Base-by-base conservation (phyloP, 176 grass and related monocot species). In the Bonia amplexicaulis region DNA sequence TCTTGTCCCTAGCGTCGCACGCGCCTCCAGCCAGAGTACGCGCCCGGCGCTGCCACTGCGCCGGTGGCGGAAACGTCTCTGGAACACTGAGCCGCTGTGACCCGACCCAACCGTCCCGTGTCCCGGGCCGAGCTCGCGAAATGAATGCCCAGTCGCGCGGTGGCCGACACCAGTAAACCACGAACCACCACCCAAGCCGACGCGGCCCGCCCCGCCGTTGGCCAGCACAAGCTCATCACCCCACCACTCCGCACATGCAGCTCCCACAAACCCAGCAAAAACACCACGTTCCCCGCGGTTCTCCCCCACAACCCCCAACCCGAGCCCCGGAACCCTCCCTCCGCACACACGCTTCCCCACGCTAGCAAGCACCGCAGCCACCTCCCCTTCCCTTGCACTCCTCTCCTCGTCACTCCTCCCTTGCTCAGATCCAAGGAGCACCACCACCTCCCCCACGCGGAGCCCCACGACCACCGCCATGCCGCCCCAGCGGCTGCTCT, bases 181-280 rank as follows among this genome's bases (percentile, higher is more conserved):
- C n/a, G n/a, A n/a, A n/a, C n/a, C n/a, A n/a, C n/a, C n/a, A 74
- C 82, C 74, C 57, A 27, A 76, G 44, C 8, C 22, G 44, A 51
- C 58, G 8, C 71, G 9, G 31, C 16, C 23, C 26, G 49, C 14
- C 73, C 7, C 37, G 62, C 27, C 78, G 47, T 23, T 64, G n/a
- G n/a, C 71, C 7, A 52, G 27, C 72, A 13, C 72, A 11, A 1
- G 23, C 22, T 65, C 53, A 20, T 9, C 15, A 13, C 15, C 52
- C 66, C 81, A 23, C 80, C 68, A 23, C 55, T 26, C 67, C 7
- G 68, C 77, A 81, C 85, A 81, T 68, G 85, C 71, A 55, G 62
- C 85, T 76, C 62, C 85, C 85, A 59, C 61, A 49, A 69, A 76
- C 76, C 85, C 71, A 69, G 79, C 61, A 76, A 22, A 29, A 61